Evolutionary conservation across 192 early-diverging fungal species (phyloP), one percentile per base, ranked within the genome.

Genomic region (Kappamyces sp.): DNA sequence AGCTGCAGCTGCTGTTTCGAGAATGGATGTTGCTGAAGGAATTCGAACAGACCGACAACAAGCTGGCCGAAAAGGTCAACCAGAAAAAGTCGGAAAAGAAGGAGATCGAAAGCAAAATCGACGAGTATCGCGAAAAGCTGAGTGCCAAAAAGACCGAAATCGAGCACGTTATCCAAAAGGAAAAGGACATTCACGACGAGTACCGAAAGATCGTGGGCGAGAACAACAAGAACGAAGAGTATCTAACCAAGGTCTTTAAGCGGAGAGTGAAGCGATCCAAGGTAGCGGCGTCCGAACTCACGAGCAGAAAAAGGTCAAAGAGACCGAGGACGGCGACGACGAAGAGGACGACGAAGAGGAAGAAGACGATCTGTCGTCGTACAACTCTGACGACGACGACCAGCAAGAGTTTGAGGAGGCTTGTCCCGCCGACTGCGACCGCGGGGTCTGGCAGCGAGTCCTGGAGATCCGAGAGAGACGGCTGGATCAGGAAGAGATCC

Each of bases 1-100:
- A 79, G 58, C 64, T 85, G 3, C 62, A 82, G n/a, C 58, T 85
- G 4, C 73, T 85, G 1, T 84, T 77, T 62, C 47, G 66, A 33
- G 83, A 85, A 72, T 85, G 83, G 83, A 65, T 73, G 3, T 64
- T 84, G 23, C 64, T 85, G 15, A 85, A 85, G 66, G 83, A 85
- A 53, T 85, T 85, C 66, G 80, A 85, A 63, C 81, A 85, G 66
- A 66, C 73, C 48, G 83, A 85, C 66, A 76, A 74, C 32, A 39
- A 23, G 0, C 55, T 85, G 12, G 76, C 74, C 1, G 76, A 85
- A 12, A 85, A 85, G 51, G 65, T 84, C 9, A 36, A 51, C 9
- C 34, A 42, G 23, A 85, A 85, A 60, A 55, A 69, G 54, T 46
- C 53, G 9, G 79, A 82, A 58, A 79, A 82, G 61, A 62, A 62